A percentile compares a stretch with the other conserved stretches of the same genome.
Evolutionary conservation across 1,284 basidiomycete species (phyloP).

Genomic region (Cutaneotrichosporon sp.): DNA sequence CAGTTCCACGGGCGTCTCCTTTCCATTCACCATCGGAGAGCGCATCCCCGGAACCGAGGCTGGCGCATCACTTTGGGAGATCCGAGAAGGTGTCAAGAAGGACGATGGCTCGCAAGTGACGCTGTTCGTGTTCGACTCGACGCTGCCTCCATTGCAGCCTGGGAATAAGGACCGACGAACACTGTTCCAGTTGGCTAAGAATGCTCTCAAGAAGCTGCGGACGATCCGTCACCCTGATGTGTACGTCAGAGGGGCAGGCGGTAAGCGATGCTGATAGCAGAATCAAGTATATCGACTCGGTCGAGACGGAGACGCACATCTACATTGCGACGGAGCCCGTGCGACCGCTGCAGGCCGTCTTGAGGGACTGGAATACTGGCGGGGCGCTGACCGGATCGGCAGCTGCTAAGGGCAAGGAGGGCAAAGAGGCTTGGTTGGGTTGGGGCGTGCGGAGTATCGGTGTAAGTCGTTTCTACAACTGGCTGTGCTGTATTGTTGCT

Average conservation of each 20-base stretch:
- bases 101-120: conserved; percentile 81
- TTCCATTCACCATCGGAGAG: conserved; percentile 80
- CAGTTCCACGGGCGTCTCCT: conserved; percentile 79
- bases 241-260: too few species aligned
- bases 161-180: conserved; percentile 54
- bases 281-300: conserved; percentile 87
- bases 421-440: conserved; percentile 79
- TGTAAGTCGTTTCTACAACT: too few species aligned
- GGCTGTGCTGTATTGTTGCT: too few species aligned
- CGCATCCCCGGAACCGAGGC: conserved; percentile 65
- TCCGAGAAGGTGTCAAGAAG: conserved; percentile 86
- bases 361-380: conserved; percentile 57
- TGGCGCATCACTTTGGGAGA: conserved; percentile 65
- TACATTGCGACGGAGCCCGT: conserved; percentile 95
- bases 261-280: conserved; percentile 20
- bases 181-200: conserved; percentile 75
- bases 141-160: conserved; percentile 45
- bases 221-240: conserved; percentile 92
- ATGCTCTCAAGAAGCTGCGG: conserved; percentile 83
- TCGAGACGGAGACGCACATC: conserved; percentile 79
- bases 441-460: conserved; percentile 92
- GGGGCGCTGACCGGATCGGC: conserved; percentile 26
- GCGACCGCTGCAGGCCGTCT: conserved; percentile 63
- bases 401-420: conserved; percentile 53
- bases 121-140: conserved; percentile 80